Percentiles rank a stretch among this genome's conserved stretches.
Evolutionary conservation across 768 basidiomycete species (phyloP).

Genomic region (Leucogyrophana mollusca): DNA sequence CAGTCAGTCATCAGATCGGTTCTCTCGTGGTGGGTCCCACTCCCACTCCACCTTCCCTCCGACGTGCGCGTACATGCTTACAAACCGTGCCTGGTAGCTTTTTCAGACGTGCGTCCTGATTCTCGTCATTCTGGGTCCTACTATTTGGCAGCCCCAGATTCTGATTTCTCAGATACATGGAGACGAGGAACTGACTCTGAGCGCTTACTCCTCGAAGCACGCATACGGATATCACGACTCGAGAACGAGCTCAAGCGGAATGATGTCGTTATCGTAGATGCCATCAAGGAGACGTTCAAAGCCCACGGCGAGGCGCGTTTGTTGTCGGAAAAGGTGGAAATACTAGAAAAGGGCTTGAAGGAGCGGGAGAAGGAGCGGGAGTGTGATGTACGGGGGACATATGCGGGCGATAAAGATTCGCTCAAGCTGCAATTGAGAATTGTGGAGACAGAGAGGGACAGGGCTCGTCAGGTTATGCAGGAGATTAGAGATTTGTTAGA

Average conservation of each 20-base stretch:
- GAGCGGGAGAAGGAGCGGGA: conserved; percentile 4
- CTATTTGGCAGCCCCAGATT: neutral
- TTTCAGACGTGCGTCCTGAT: conserved; percentile 15
- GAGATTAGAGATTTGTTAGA: neutral
- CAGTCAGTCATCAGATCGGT: no score
- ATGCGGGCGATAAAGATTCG: conserved; percentile 2
- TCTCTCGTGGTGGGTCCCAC: no score
- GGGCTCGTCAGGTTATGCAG: conserved; percentile 10
- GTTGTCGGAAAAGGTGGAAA: conserved; percentile 23
- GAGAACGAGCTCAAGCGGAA: conserved; percentile 9
- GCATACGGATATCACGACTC: conserved; percentile 3
- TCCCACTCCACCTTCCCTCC: no score
- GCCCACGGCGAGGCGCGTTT: conserved; percentile 13
- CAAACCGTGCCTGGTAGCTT: conserved; percentile 2
- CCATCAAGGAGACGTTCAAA: conserved; percentile 15
- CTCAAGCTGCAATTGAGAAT: conserved; percentile 11
- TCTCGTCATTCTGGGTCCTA: neutral
- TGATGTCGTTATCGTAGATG: conserved; percentile 11
- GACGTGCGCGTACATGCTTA: no score
- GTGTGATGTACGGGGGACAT: neutral
- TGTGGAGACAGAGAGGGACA: conserved; percentile 20
- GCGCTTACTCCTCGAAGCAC: conserved; percentile 9
- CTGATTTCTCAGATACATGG: neutral
- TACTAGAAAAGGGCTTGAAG: conserved; percentile 17
- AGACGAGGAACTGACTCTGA: conserved; percentile 1